Base-by-base conservation (phyloP, 352 stramenopile genomes). In the Elongisporangium undulatum region DNA sequence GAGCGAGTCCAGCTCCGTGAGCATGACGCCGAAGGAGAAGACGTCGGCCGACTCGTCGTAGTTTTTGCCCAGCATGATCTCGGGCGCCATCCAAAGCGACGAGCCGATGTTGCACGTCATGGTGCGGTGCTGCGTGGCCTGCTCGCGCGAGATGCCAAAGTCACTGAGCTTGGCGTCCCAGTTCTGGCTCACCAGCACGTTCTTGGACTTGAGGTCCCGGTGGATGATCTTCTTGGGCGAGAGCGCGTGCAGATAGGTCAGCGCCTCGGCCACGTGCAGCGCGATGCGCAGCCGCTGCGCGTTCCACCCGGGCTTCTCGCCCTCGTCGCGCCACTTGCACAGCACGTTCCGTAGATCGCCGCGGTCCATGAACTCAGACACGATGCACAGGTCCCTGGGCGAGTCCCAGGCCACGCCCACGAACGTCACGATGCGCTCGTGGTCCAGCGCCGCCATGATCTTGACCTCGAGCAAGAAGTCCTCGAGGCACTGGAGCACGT, bases 51-150 rank as follows among this genome's bases (percentile, higher is more conserved):
- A 50, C 53, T 39, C 56, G n/a, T 41, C 24, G 54, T 66, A 58
- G 12, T 54, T 68, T 10, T 80, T 64, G n/a, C 69, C 74, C 64
- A 77, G 63, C 66, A 85, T 73, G 5, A 85, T 41, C 57, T 96
- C 87, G 12, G 87, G 85, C 19, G 87, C 87, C 12, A 80, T 94
- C 87, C 87, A 96, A 58, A 83, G 85, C 55, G 92, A 79, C 3
- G 85, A 94, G 26, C 85, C 87, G 21, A 95, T 83, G 39, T 83
- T 82, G 7, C 82, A 81, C 4, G 85, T 94, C 39, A 95, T 67
- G 22, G 65, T 72, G 13, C 55, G 12, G 21, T 64, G 29, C 29
- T 41, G 29, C 61, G 10, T n/a, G 15, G 5, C 53, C 29, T 41
- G 55, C n/a, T 64, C 56, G 3, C 65, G 51, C 2, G 65, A 72